Evolutionary conservation across 2,329 filamentous ascomycete species (phyloP).

Genomic region (Talaromyces sp.): DNA sequence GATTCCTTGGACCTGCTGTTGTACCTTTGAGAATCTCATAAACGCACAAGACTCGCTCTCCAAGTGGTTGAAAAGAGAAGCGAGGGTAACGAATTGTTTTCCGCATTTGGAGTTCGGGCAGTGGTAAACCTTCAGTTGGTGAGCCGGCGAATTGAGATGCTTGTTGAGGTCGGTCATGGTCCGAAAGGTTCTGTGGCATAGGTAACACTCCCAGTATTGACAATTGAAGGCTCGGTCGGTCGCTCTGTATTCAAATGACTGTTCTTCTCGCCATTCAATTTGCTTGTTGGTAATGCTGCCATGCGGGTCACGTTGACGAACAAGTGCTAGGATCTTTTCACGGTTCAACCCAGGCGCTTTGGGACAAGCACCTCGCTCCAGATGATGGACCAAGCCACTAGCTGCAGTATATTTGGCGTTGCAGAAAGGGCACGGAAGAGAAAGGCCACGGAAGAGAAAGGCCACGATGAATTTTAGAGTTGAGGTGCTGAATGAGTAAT

Average conservation of each 20-base stretch:
- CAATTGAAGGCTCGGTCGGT: slow-evolving; percentile 43
- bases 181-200: slow-evolving; percentile 46
- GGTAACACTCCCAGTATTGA: slow-evolving; percentile 44
- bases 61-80: slow-evolving; percentile 39
- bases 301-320: slow-evolving; percentile 43
- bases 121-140: slow-evolving; percentile 44
- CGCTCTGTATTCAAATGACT: slow-evolving; percentile 28
- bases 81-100: slow-evolving; percentile 34
- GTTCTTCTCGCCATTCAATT: slow-evolving; percentile 40
- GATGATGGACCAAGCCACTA: slow-evolving; percentile 50
- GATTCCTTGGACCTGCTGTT: slow-evolving; percentile 17
- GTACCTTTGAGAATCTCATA: slow-evolving; percentile 37
- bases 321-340: slow-evolving; percentile 41
- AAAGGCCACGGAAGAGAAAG: slow-evolving; percentile 18
- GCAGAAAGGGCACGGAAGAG: slow-evolving; percentile 53
- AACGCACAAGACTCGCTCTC: slow-evolving; percentile 40
- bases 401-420: slow-evolving; percentile 40
- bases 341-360: slow-evolving; percentile 42
- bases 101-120: slow-evolving; percentile 37
- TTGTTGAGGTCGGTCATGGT: slow-evolving; percentile 34
- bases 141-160: slow-evolving; percentile 50
- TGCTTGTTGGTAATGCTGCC: slow-evolving; percentile 49
- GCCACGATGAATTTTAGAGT: slow-evolving; percentile 43
- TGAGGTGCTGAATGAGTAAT: slow-evolving; percentile 45
- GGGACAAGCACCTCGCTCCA: slow-evolving; percentile 52